These are phyloP conservation scores for Eragrostis curvula DNA, from an alignment of 176 grass and related monocot genomes.

Conservation along the genomic window DNA sequence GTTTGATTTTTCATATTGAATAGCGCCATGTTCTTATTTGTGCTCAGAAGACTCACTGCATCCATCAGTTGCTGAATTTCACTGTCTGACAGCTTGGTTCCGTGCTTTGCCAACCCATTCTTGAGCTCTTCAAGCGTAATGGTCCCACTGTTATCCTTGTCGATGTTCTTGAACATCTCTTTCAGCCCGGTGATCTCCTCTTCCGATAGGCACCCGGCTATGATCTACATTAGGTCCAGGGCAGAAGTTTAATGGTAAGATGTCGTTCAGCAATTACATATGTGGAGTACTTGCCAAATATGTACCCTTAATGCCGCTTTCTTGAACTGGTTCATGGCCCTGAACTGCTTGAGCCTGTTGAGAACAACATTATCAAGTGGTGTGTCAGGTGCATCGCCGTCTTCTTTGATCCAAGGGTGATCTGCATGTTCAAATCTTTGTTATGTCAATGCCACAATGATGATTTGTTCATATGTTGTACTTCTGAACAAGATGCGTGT, in stretches of 20 bases:
- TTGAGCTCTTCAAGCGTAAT: conserved; percentile 76
- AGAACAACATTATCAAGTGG: conserved; percentile 66
- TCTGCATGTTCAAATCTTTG: conserved; percentile 46
- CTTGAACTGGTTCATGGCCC: conserved; percentile 75
- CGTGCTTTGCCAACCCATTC: conserved; percentile 58
- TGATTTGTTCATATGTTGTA: background rate
- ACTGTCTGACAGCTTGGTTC: conserved; percentile 57
- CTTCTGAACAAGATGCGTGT: too few species aligned
- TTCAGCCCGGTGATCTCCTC: conserved; percentile 73
- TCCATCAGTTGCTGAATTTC: conserved; percentile 70
- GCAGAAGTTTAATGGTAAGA: background rate
- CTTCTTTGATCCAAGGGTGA: conserved; percentile 84
- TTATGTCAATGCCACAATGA: background rate
- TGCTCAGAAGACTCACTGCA: conserved; percentile 42
- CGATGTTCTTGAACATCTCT: conserved; percentile 77
- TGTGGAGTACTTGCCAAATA: background rate
- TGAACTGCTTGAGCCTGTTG: conserved; percentile 69
- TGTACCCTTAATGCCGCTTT: conserved; percentile 64
- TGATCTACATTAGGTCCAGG: conserved; percentile 41
- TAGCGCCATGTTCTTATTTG: background rate
- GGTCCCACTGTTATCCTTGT: conserved; percentile 70
- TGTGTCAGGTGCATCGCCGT: conserved; percentile 70
- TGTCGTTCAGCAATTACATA: background rate
- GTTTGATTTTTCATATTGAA: background rate
- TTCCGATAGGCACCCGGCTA: conserved; percentile 73